Conservation (phyloP, 441 rosid genomes). For the Geranium incanum region DNA sequence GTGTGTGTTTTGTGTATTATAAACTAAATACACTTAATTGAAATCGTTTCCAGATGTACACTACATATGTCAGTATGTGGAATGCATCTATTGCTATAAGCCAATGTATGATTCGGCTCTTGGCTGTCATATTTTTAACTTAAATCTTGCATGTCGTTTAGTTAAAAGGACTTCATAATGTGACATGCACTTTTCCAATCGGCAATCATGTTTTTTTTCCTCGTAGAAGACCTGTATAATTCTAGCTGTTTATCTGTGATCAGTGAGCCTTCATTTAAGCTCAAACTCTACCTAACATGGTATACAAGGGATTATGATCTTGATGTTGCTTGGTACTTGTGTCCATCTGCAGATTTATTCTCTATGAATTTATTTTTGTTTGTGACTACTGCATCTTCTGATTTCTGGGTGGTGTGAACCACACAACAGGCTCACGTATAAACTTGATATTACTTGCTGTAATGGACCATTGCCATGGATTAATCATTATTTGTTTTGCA, state of each 20-base stretch:
- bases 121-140: neutral
- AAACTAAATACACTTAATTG: neutral
- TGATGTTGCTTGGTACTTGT: neutral
- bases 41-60: neutral
- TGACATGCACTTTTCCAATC: neutral
- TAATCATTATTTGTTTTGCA: neutral
- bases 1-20: neutral
- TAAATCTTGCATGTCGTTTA: neutral
- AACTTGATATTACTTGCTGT: neutral
- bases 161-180: neutral
- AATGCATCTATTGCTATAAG: neutral
- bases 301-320: neutral
- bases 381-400: neutral
- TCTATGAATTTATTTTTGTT: neutral
- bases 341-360: neutral
- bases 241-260: neutral
- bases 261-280: neutral
- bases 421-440: neutral
- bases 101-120: neutral
- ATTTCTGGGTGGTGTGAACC: neutral
- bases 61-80: neutral
- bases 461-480: neutral
- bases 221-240: neutral
- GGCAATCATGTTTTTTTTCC: neutral
- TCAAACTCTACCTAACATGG: neutral